Evolutionary conservation across 495 filamentous ascomycete species (phyloP), one percentile per base, ranked within the genome.

Genomic region (Zalerion maritima): DNA sequence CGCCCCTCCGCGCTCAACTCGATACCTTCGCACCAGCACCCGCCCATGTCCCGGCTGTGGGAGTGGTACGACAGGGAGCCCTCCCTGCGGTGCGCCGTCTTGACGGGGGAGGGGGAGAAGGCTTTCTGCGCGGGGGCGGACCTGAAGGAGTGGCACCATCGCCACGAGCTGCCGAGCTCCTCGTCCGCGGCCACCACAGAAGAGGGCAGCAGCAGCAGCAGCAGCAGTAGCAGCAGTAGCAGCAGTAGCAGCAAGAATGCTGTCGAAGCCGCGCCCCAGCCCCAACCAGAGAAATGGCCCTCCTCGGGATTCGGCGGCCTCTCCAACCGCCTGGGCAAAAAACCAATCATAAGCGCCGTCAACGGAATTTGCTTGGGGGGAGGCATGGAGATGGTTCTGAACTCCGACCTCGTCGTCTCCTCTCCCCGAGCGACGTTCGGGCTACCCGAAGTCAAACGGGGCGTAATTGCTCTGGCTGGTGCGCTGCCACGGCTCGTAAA

Each of bases 281-380:
- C 5, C 32, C 35, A n/a, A 45, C 54, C 17, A 62, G 59, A 27
- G 43, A 52, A 29, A 63, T 62, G 52, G 47, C 48, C 0, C 47
- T 59, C 0, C 57, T 58, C n/a, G 1, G 69, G 69, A 0, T 64
- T 73, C 20, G 70, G 61, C 5, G 69, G 62, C 0, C 47, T 75
- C 1, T 62, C 63, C 7, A 60, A 69, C 11, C 58, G 71, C 11
- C 43, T 37, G 14, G 70, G 63, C 10, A 58, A 60, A 32, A 75
- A 75, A 32, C 81, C 80, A 10, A 58, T 87, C 19, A 73, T 87
- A 31, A 69, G 69, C 6, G 81, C 81, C 4, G 73, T 85, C 17
- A 75, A 81, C 43, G 81, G 81, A n/a, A 46, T 73, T n/a, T 71
- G 69, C 37, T 58, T 78, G 32, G 81, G 81, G 9, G 81, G 80